Conservation (phyloP, 257 asterid genomes). For the Solanum lignicaule region DNA sequence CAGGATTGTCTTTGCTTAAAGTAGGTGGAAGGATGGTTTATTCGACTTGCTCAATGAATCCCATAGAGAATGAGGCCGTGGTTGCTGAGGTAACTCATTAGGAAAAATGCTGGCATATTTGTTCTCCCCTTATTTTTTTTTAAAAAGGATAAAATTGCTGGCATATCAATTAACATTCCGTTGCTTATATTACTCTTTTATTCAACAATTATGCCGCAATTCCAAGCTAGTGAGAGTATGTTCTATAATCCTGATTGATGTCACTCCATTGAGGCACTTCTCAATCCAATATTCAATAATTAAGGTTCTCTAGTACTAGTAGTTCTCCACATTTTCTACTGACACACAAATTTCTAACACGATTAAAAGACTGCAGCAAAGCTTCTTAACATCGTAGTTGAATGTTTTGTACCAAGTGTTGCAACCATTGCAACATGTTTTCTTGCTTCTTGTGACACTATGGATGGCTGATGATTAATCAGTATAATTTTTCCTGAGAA, state of each 20-base stretch:
- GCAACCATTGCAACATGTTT: not conserved
- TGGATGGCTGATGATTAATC: not conserved
- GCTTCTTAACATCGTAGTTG: not conserved
- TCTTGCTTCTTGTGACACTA: not conserved
- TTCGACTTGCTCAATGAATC: constrained; percentile 81
- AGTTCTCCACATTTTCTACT: not conserved
- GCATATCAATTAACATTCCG: not conserved
- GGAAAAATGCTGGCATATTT: not conserved
- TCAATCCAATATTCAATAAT: not conserved
- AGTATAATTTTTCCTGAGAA: not conserved
- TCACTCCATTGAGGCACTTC: not conserved
- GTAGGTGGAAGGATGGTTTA: constrained; percentile 75
- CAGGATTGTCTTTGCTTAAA: constrained; percentile 84
- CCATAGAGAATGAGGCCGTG: constrained; percentile 70
- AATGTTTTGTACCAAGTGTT: not conserved
- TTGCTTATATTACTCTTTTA: not conserved
- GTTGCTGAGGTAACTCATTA: constrained; percentile 59
- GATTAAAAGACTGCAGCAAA: not conserved
- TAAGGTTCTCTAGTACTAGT: not conserved
- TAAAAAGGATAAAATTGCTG: not conserved
- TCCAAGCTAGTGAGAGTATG: not conserved
- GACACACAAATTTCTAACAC: not conserved
- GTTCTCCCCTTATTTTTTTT: not conserved
- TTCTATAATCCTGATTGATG: not conserved
- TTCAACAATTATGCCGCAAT: not conserved